Evolutionary conservation across 2,329 filamentous ascomycete genomes (phyloP).

Genomic region (Ophiostoma perfectum): DNA sequence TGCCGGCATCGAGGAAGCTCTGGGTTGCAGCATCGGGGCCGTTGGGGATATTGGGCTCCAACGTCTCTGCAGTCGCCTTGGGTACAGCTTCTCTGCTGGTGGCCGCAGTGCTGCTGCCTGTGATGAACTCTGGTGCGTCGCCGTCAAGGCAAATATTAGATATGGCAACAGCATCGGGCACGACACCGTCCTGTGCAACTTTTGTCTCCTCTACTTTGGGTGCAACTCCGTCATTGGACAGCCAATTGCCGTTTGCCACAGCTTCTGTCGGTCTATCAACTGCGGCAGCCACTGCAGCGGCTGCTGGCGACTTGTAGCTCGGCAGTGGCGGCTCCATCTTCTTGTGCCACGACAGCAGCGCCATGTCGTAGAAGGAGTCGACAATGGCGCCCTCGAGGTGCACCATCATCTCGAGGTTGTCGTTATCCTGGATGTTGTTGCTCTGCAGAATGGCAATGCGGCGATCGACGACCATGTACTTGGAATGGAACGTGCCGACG

Average conservation of each 20-base stretch:
- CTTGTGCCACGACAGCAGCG: conserved; percentile 66
- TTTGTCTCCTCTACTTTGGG: neutral
- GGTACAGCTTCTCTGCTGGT: neutral
- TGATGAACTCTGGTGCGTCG: neutral
- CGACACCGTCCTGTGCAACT: neutral
- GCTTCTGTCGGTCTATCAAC: neutral
- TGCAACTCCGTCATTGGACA: neutral
- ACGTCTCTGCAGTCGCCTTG: neutral
- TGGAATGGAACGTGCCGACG: conserved; percentile 70
- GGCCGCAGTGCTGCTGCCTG: neutral
- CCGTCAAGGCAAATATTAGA: neutral
- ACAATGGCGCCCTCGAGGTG: conserved; percentile 73
- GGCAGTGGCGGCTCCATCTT: conserved; percentile 56
- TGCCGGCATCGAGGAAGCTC: conserved; percentile 30
- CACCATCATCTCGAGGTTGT: conserved; percentile 76
- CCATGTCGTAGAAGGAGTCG: conserved; percentile 68
- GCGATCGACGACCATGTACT: conserved; percentile 72
- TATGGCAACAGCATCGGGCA: neutral
- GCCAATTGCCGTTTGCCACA: neutral
- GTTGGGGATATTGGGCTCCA: conserved; percentile 22
- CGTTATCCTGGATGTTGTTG: conserved; percentile 74
- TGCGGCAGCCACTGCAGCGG: conserved; percentile 19
- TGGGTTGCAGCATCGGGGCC: conserved; percentile 26
- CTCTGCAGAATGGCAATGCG: conserved; percentile 66
- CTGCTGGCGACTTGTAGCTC: conserved; percentile 46